Evolutionary conservation across 2,329 filamentous ascomycete genomes (phyloP).

Genomic region (Apiospora pterosperma): DNA sequence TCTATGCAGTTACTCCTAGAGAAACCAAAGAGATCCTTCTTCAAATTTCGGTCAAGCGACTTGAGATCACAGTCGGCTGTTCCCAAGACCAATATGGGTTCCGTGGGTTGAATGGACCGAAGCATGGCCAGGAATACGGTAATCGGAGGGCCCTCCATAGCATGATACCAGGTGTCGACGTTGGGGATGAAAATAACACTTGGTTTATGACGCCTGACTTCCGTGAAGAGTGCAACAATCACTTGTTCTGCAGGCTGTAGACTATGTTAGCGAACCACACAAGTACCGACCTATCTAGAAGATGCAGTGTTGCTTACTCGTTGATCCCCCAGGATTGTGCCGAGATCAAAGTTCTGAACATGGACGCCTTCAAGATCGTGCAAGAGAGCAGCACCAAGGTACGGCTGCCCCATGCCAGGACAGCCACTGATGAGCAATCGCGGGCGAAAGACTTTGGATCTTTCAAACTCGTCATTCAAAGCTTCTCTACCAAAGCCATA

Average conservation of each 20-base stretch:
- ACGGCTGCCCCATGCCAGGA: slow-evolving; percentile 89
- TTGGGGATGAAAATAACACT: slow-evolving; percentile 94
- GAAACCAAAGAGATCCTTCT: slow-evolving; percentile 80
- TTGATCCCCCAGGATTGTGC: slow-evolving; percentile 80
- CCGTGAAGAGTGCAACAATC: slow-evolving; percentile 84
- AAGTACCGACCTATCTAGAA: background rate
- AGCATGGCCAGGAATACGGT: slow-evolving; percentile 82
- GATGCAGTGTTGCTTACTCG: slow-evolving; percentile 48
- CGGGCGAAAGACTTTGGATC: slow-evolving; percentile 82
- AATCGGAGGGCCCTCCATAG: slow-evolving; percentile 60
- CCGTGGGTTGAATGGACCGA: slow-evolving; percentile 79
- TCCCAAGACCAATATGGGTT: slow-evolving; percentile 85
- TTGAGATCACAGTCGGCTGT: slow-evolving; percentile 69
- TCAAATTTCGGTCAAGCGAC: slow-evolving; percentile 59
- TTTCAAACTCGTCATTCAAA: slow-evolving; percentile 74
- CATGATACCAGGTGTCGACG: slow-evolving; percentile 80
- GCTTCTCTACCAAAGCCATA: slow-evolving; percentile 83
- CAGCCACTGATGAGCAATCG: slow-evolving; percentile 79
- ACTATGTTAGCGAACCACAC: slow-evolving; percentile 18
- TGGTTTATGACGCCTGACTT: slow-evolving; percentile 91
- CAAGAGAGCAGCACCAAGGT: slow-evolving; percentile 79
- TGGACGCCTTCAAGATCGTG: slow-evolving; percentile 92
- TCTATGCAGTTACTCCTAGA: slow-evolving; percentile 74
- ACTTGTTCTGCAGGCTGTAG: slow-evolving; percentile 73
- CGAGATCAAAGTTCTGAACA: slow-evolving; percentile 90